Conservation (phyloP, 176 grass and related monocot species). For the Poa annua region DNA sequence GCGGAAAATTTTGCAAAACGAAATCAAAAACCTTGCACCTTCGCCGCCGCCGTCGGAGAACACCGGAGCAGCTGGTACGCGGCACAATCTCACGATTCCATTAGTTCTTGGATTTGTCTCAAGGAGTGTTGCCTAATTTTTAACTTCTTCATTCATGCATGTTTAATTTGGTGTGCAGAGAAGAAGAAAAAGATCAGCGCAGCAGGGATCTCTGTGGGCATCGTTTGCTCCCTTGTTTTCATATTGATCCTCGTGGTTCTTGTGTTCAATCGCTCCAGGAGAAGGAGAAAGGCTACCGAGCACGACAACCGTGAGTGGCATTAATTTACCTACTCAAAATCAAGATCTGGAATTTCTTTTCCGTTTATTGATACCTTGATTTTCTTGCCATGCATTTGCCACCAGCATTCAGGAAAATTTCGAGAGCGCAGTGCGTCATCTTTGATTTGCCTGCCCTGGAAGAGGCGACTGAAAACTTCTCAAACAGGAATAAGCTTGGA, state of each 20-base stretch:
- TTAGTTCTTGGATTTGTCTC: too few species aligned
- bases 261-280: conserved; percentile 17
- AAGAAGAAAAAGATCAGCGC: conserved; percentile 15
- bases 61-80: background rate
- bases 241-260: conserved; percentile 27
- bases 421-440: conserved; percentile 42
- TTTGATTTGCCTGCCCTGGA: conserved; percentile 44
- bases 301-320: conserved; percentile 36
- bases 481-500: conserved; percentile 43
- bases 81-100: too few species aligned
- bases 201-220: conserved; percentile 25
- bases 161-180: conserved; percentile 42
- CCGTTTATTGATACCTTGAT: background rate
- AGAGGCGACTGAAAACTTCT: conserved; percentile 52
- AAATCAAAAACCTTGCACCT: background rate
- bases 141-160: too few species aligned
- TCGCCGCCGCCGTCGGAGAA: background rate
- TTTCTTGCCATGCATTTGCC: conserved; percentile 7
- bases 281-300: conserved; percentile 22
- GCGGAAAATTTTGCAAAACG: too few species aligned
- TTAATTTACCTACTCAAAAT: background rate
- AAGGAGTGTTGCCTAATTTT: too few species aligned
- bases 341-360: background rate
- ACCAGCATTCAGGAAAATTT: conserved; percentile 48
- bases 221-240: conserved; percentile 33